phyloP scores from a whole-genome alignment of 78 protist genomes.

The Dictyostelium purpureum region DNA sequence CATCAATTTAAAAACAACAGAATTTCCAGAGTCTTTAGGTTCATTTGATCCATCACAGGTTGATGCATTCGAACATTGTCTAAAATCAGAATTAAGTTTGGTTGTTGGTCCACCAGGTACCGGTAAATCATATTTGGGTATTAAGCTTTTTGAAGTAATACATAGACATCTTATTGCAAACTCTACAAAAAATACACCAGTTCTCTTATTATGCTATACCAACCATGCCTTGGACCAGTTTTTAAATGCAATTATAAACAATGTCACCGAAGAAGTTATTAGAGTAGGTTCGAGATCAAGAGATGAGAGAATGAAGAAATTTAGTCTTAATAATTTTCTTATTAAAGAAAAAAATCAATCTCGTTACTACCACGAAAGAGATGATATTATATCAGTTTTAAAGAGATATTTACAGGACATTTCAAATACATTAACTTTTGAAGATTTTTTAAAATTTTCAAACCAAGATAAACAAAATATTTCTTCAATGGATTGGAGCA shows the following conservation, averaged over 20 bases:
- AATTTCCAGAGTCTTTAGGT: slow-evolving; percentile 9
- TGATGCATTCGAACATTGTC: slow-evolving; percentile 38
- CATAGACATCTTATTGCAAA: background rate
- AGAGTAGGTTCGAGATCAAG: slow-evolving; percentile 40
- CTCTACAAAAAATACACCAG: background rate
- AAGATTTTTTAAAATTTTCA: background rate
- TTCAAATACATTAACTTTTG: background rate
- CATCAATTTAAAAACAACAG: background rate
- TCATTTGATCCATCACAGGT: slow-evolving; percentile 47
- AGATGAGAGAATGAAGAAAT: slow-evolving; percentile 26
- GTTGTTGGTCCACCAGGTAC: slow-evolving; percentile 96
- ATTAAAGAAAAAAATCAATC: background rate
- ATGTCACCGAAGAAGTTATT: slow-evolving; percentile 1
- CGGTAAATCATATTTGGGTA: slow-evolving; percentile 90
- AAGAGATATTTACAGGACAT: background rate
- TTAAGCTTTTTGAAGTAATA: slow-evolving; percentile 33
- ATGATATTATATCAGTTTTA: background rate
- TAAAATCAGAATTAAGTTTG: slow-evolving; percentile 62
- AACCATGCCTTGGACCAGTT: slow-evolving; percentile 96
- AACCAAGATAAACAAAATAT: background rate
- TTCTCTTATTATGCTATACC: slow-evolving; percentile 85
- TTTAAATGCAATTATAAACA: slow-evolving; percentile 44
- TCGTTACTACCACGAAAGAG: background rate
- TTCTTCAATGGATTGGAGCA: background rate
- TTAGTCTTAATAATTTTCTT: slow-evolving; percentile 17